phyloP scores from a whole-genome alignment of 2,329 filamentous ascomycete species.

The Dothideomycetes sp. region DNA sequence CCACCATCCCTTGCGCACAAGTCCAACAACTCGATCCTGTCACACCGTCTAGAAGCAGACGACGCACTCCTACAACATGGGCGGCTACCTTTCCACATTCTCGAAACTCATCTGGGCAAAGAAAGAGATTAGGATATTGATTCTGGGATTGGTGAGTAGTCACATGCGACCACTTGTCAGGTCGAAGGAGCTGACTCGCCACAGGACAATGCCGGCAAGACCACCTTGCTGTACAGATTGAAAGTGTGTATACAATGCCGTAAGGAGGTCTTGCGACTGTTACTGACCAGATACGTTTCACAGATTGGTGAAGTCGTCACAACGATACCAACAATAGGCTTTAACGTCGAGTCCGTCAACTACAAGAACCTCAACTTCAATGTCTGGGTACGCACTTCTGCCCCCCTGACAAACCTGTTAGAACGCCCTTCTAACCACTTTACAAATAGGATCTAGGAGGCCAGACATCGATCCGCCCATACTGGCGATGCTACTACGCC shows the following conservation, averaged over 20 bases:
- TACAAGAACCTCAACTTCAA: conserved; percentile 99
- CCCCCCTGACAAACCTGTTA: background rate
- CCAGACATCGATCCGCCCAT: conserved; percentile 96
- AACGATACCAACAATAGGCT: conserved; percentile 97
- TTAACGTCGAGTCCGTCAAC: conserved; percentile 97
- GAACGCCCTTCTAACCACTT: conserved; percentile 12
- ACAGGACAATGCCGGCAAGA: conserved; percentile 97
- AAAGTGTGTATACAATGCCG: conserved; percentile 52
- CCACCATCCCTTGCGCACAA: background rate
- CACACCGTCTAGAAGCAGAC: background rate
- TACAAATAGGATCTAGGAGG: conserved; percentile 70
- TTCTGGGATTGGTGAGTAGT: conserved; percentile 71
- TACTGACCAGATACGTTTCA: background rate
- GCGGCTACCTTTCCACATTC: conserved; percentile 47
- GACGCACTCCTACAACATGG: conserved; percentile 37
- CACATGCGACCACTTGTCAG: background rate
- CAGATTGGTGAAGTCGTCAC: conserved; percentile 98
- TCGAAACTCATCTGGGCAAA: conserved; percentile 77
- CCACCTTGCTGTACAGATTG: conserved; percentile 87
- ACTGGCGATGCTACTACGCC: conserved; percentile 99
- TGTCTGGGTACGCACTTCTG: conserved; percentile 71
- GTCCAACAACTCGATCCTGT: no score
- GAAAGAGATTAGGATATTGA: conserved; percentile 96
- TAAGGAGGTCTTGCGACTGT: background rate
- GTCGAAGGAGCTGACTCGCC: conserved; percentile 4